phyloP scores from a whole-genome alignment of 768 basidiomycete species.

The Botryobasidium botryosum region DNA sequence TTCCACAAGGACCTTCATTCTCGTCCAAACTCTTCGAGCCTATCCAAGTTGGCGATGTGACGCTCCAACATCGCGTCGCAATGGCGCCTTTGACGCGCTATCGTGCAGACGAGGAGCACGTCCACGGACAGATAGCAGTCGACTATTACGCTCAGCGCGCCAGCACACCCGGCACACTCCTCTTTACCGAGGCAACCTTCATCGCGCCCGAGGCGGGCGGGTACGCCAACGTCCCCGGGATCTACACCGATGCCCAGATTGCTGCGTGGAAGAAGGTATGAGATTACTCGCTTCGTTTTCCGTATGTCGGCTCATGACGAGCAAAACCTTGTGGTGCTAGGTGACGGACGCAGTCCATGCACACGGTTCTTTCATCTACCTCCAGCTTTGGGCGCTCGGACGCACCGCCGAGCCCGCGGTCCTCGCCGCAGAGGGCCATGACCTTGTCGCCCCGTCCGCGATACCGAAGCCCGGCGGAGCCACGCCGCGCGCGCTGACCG shows the following conservation, averaged over 20 bases:
- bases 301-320: not conserved
- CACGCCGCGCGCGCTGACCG: constrained; percentile 9
- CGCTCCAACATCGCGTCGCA: constrained; percentile 31
- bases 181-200: constrained; percentile 39
- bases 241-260: constrained; percentile 45
- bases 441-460: constrained; percentile 2
- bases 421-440: constrained; percentile 5
- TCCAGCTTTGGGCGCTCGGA: constrained; percentile 23
- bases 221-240: constrained; percentile 34
- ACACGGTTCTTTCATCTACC: constrained; percentile 17
- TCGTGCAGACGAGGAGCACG: constrained; percentile 20
- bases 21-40: constrained; percentile 21
- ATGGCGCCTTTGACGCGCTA: constrained; percentile 36
- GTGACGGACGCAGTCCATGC: constrained; percentile 21
- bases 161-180: constrained; percentile 30
- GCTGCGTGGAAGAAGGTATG: constrained; percentile 35
- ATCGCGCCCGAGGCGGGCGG: constrained; percentile 23
- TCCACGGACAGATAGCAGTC: constrained; percentile 9
- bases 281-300: constrained; percentile 8
- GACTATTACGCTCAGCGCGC: constrained; percentile 12
- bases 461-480: not conserved
- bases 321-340: not conserved
- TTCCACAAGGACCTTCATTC: no score
- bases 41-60: constrained; percentile 18
- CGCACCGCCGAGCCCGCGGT: constrained; percentile 8